These are phyloP conservation scores for Kuraishia borneana DNA, from an alignment of 805 yeast genomes.

Conservation along the genomic window DNA sequence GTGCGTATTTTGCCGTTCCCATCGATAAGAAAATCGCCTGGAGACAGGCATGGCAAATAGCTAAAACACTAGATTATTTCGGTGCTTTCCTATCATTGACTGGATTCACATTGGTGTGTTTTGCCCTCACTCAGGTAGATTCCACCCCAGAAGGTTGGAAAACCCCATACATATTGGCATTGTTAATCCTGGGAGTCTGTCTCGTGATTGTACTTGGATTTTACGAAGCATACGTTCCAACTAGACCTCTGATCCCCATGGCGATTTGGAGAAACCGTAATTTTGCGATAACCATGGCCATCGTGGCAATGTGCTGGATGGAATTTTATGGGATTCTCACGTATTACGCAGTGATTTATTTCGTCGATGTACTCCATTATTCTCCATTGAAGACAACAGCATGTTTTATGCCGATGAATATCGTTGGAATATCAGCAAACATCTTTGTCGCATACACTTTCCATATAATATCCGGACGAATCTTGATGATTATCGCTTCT, in stretches of 20 bases:
- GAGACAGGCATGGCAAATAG: too few species aligned
- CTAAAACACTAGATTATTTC: constrained; percentile 24
- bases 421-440: constrained; percentile 30
- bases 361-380: constrained; percentile 25
- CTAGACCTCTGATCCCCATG: constrained; percentile 38
- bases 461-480: constrained; percentile 30
- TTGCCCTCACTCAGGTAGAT: constrained; percentile 31
- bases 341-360: constrained; percentile 29
- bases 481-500: constrained; percentile 23
- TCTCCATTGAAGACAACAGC: constrained; percentile 30
- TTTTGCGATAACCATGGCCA: constrained; percentile 26
- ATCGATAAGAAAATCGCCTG: constrained; percentile 17
- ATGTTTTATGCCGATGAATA: constrained; percentile 29
- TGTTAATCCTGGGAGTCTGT: constrained; percentile 25
- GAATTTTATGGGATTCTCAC: constrained; percentile 26
- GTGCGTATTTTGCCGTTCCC: constrained; percentile 20
- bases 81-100: constrained; percentile 29
- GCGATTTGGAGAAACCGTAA: constrained; percentile 25
- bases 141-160: constrained; percentile 29
- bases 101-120: constrained; percentile 29
- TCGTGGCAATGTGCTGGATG: constrained; percentile 28
- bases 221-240: constrained; percentile 27
- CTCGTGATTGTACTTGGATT: constrained; percentile 21
- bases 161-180: constrained; percentile 33
- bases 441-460: constrained; percentile 33